Percentiles rank a stretch among this genome's conserved stretches.
These are phyloP conservation scores for Raffaelea arxii DNA, from an alignment of 2,329 filamentous ascomycete genomes.

Conservation along the genomic window DNA sequence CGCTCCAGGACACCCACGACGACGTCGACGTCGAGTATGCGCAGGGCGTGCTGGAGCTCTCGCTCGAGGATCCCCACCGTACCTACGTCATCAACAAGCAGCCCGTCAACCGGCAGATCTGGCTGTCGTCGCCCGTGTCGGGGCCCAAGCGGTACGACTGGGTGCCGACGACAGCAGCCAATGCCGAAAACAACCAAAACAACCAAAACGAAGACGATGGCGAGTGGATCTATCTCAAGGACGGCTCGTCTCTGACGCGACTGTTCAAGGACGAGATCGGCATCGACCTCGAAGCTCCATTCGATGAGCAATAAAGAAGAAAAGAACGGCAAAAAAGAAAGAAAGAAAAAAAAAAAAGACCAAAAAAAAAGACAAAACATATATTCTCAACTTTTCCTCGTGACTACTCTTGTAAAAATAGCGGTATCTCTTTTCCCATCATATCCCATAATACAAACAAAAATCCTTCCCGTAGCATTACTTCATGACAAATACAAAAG, in stretches of 20 bases:
- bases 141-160: constrained; percentile 94
- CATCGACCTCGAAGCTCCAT: constrained; percentile 38
- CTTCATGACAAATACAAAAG: not conserved
- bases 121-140: constrained; percentile 83
- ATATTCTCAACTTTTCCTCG: too few relatives aligned
- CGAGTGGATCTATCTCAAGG: constrained; percentile 80
- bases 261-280: constrained; percentile 69
- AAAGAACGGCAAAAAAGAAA: not conserved
- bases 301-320: constrained; percentile 10
- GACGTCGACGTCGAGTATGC: constrained; percentile 84
- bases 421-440: too few relatives aligned
- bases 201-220: constrained; percentile 60
- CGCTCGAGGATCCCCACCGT: constrained; percentile 33
- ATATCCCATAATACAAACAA: not conserved
- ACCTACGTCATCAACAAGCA: constrained; percentile 98
- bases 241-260: constrained; percentile 65
- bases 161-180: constrained; percentile 59
- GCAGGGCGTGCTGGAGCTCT: constrained; percentile 13
- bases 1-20: constrained; percentile 59
- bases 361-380: not conserved
- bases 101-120: constrained; percentile 94
- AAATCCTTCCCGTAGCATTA: too few relatives aligned
- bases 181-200: too few relatives aligned
- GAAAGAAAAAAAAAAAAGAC: not conserved
- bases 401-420: too few relatives aligned